phyloP scores from a whole-genome alignment of 2,329 filamentous ascomycete species.

The Scedosporium minutisporum region DNA sequence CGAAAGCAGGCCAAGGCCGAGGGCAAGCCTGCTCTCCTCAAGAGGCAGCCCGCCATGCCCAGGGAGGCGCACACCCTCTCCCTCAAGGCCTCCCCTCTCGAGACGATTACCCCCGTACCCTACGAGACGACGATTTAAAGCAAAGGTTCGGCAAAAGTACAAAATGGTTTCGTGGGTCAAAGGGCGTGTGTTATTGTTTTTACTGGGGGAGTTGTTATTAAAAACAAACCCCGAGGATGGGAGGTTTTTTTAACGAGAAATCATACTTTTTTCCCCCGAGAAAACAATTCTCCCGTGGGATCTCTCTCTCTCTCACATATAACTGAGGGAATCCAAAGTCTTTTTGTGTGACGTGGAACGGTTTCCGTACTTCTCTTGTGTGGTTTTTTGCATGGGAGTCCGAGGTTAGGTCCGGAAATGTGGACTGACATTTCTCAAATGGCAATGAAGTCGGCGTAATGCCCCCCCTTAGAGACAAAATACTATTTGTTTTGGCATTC shows the following conservation, averaged over 20 bases:
- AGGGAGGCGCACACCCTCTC: constrained; percentile 72
- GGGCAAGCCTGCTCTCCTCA: constrained; percentile 80
- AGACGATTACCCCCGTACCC: constrained; percentile 82
- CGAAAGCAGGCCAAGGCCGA: constrained; percentile 89
- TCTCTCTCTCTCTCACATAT: background rate
- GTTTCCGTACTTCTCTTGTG: constrained; percentile 1
- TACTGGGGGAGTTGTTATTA: background rate
- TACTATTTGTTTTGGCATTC: background rate
- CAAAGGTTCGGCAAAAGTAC: background rate
- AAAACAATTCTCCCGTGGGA: background rate
- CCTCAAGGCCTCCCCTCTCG: constrained; percentile 72
- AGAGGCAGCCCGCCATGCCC: constrained; percentile 77
- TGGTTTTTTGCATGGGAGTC: background rate
- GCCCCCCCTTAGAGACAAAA: constrained; percentile 1
- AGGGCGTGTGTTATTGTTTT: background rate
- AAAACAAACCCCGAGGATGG: background rate
- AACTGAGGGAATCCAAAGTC: background rate
- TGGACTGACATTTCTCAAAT: background rate
- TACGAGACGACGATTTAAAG: constrained; percentile 98
- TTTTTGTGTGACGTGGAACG: constrained; percentile 2
- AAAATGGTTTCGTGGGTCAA: background rate
- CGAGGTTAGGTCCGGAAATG: background rate
- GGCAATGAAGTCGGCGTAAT: constrained; percentile 1
- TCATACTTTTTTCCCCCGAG: background rate
- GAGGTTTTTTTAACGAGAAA: background rate